These are phyloP conservation scores for Epichloe coenophiala DNA, from an alignment of 2,329 filamentous ascomycete genomes.

Conservation along the genomic window DNA sequence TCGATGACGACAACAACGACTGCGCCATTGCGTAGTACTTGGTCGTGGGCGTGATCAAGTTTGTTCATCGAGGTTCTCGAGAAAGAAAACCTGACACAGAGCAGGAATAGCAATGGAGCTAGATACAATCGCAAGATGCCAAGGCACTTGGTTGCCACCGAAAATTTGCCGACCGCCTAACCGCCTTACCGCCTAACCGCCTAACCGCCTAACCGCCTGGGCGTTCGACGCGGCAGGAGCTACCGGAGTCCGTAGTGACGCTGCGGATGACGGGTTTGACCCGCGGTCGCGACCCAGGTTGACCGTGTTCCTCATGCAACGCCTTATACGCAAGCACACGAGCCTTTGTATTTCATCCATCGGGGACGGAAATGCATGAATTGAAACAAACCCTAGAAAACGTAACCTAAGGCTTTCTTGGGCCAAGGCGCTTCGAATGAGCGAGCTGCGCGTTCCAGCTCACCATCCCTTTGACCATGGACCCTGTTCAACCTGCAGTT, in stretches of 20 bases:
- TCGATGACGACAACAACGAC: constrained; percentile 18
- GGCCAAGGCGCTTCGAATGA: neutral
- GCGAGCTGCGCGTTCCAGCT: neutral
- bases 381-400: neutral
- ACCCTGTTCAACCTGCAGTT: constrained; percentile 12
- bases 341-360: too few species aligned
- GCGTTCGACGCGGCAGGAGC: neutral
- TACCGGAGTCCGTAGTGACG: too few species aligned
- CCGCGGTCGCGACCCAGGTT: neutral
- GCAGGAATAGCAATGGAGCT: too few species aligned
- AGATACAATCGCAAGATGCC: too few species aligned
- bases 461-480: constrained; percentile 12
- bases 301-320: neutral
- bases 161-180: constrained; percentile 7
- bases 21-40: constrained; percentile 23
- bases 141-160: constrained; percentile 1
- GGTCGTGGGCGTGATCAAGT: neutral
- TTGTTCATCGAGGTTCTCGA: neutral
- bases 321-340: neutral
- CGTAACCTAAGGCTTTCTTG: neutral
- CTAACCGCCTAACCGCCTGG: neutral
- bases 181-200: neutral
- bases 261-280: too few species aligned
- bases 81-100: neutral
- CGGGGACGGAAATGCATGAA: neutral